Conservation (phyloP, 1,284 basidiomycete genomes). For the Boletus holoroseus region DNA sequence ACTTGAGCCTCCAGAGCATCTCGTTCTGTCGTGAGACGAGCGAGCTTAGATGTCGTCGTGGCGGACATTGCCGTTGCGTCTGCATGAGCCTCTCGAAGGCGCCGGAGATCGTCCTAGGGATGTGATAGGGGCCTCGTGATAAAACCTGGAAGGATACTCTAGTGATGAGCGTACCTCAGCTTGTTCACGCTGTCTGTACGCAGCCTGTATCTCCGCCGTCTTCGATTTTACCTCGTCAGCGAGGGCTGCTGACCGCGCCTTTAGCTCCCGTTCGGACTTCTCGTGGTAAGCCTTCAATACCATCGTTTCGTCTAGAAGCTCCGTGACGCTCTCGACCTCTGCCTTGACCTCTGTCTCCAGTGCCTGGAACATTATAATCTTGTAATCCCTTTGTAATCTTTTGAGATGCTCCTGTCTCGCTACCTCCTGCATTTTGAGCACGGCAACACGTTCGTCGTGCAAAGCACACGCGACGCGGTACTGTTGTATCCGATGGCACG, state of each 20-base stretch:
- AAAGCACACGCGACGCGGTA: slow-evolving; percentile 48
- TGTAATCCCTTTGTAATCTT: slow-evolving; percentile 54
- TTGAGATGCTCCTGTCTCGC: slow-evolving; percentile 51
- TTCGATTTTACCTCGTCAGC: slow-evolving; percentile 38
- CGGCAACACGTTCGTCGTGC: slow-evolving; percentile 45
- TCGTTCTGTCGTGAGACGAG: slow-evolving; percentile 52
- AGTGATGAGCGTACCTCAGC: slow-evolving; percentile 37
- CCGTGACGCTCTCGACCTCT: slow-evolving; percentile 43
- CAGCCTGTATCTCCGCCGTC: slow-evolving; percentile 33
- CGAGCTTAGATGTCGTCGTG: slow-evolving; percentile 46
- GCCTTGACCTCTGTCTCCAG: slow-evolving; percentile 55
- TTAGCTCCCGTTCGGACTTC: slow-evolving; percentile 29
- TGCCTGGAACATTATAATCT: slow-evolving; percentile 58
- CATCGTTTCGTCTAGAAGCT: slow-evolving; percentile 35
- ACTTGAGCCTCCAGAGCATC: slow-evolving; percentile 51
- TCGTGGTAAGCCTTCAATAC: slow-evolving; percentile 29
- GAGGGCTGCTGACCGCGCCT: slow-evolving; percentile 32
- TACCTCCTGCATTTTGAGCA: slow-evolving; percentile 49
- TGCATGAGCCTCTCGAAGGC: slow-evolving; percentile 44
- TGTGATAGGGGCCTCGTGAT: background rate
- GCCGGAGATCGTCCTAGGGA: slow-evolving; percentile 39
- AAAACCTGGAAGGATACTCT: background rate
- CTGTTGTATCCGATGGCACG: slow-evolving; percentile 58
- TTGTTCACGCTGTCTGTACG: slow-evolving; percentile 40
- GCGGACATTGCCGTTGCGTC: slow-evolving; percentile 44